These are phyloP conservation scores for Hygrocybe coccinea DNA, from an alignment of 768 basidiomycete genomes.

Conservation along the genomic window DNA sequence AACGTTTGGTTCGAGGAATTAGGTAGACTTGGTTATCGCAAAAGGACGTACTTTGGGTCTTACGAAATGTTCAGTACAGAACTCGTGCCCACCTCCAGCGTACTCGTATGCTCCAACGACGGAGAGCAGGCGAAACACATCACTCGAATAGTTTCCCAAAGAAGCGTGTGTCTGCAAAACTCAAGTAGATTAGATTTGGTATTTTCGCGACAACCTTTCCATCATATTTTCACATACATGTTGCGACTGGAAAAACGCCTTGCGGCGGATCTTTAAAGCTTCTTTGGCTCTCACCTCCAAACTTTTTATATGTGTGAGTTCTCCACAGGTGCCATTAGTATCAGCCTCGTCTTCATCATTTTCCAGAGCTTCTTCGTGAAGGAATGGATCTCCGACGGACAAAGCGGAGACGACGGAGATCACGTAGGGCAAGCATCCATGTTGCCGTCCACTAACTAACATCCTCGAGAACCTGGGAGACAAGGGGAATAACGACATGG, in stretches of 20 bases:
- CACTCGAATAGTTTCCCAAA: slow-evolving; percentile 76
- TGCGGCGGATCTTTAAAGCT: slow-evolving; percentile 53
- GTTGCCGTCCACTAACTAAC: slow-evolving; percentile 88
- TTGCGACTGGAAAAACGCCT: slow-evolving; percentile 79
- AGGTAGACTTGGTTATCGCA: too few species aligned
- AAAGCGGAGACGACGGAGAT: slow-evolving; percentile 87
- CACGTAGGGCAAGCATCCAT: slow-evolving; percentile 77
- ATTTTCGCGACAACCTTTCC: not conserved
- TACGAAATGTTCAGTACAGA: slow-evolving; percentile 88
- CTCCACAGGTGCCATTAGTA: slow-evolving; percentile 35
- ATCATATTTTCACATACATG: slow-evolving; percentile 43
- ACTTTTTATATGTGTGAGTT: slow-evolving; percentile 42
- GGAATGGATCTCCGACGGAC: slow-evolving; percentile 93
- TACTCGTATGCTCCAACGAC: slow-evolving; percentile 98
- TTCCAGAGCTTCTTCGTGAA: slow-evolving; percentile 70
- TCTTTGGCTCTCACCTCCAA: slow-evolving; percentile 52
- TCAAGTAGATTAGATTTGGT: not conserved
- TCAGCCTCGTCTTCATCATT: slow-evolving; percentile 39
- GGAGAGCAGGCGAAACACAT: slow-evolving; percentile 81
- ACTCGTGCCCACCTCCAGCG: slow-evolving; percentile 70
- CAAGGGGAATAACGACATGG: slow-evolving; percentile 91
- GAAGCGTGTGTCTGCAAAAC: slow-evolving; percentile 63
- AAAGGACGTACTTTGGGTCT: slow-evolving; percentile 64
- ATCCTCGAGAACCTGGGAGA: slow-evolving; percentile 94
- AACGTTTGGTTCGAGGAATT: too few species aligned